These are phyloP conservation scores for Lablab purpureus DNA, from an alignment of 306 rosid species.

Conservation along the genomic window DNA sequence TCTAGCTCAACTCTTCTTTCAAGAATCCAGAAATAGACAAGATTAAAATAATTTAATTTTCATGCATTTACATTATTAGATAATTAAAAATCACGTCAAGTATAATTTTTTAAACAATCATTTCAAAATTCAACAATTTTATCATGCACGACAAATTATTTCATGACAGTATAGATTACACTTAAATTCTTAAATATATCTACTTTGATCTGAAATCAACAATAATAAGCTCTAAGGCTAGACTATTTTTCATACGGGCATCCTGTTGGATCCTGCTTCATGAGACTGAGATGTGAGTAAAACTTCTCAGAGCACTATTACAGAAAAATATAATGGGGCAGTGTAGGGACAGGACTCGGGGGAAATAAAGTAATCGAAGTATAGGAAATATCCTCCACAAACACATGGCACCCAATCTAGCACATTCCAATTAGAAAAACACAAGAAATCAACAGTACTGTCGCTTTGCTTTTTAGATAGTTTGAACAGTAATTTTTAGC, in stretches of 20 bases:
- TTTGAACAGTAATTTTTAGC: slow-evolving; percentile 25
- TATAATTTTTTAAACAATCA: neutral
- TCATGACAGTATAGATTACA: neutral
- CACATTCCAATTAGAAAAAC: slow-evolving; percentile 12
- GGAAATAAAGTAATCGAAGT: neutral
- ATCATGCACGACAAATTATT: too few species aligned
- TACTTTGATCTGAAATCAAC: neutral
- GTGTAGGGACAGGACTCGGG: neutral
- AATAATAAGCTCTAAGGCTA: neutral
- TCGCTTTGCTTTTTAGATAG: neutral
- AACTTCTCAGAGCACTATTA: slow-evolving; percentile 10
- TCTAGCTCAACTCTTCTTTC: neutral
- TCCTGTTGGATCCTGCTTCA: slow-evolving; percentile 10
- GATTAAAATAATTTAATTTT: neutral
- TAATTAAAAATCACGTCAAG: neutral
- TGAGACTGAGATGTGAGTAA: neutral
- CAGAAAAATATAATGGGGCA: neutral
- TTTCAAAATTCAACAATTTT: neutral
- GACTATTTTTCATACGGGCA: neutral
- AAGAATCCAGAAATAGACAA: neutral
- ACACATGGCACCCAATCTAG: slow-evolving; percentile 4
- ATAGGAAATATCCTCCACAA: neutral
- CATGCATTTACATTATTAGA: neutral
- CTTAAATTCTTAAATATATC: neutral
- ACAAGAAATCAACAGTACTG: slow-evolving; percentile 6